A percentile compares a stretch with the other conserved stretches of the same genome.
These are phyloP conservation scores for Chrysoporthe austroafricana DNA, from an alignment of 2,329 filamentous ascomycete species.

Conservation along the genomic window DNA sequence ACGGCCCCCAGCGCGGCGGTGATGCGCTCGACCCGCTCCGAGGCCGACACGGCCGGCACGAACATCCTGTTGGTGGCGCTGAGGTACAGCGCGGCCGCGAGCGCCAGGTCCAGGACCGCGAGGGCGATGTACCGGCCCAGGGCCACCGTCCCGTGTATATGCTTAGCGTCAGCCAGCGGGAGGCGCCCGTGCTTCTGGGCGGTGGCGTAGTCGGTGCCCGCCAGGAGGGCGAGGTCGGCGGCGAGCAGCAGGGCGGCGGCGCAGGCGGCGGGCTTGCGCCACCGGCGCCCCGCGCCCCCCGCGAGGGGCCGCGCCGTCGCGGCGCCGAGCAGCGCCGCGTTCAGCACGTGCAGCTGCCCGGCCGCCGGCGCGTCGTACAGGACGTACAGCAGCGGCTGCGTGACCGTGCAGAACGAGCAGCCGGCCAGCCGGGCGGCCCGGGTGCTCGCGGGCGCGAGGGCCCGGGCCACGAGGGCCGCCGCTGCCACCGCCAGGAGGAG, in stretches of 20 bases:
- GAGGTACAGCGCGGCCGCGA: slow-evolving; percentile 73
- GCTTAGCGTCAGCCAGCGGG: no score
- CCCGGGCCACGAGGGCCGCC: slow-evolving; percentile 62
- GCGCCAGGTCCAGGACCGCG: slow-evolving; percentile 62
- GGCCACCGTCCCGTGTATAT: no score
- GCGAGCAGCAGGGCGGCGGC: slow-evolving; percentile 60
- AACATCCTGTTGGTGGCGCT: slow-evolving; percentile 82
- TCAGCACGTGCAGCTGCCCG: slow-evolving; percentile 76
- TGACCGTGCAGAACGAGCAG: slow-evolving; percentile 82
- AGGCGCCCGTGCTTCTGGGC: slow-evolving; percentile 64
- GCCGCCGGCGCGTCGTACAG: slow-evolving; percentile 79
- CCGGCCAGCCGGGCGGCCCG: slow-evolving; percentile 72
- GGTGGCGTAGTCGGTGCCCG: slow-evolving; percentile 58
- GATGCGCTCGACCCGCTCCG: slow-evolving; percentile 67
- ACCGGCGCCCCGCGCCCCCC: slow-evolving; percentile 65
- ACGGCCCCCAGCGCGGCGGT: slow-evolving; percentile 61
- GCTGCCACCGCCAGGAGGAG: slow-evolving; percentile 50
- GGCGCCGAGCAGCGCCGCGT: slow-evolving; percentile 72
- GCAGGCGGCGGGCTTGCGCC: slow-evolving; percentile 73
- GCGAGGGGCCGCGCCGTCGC: slow-evolving; percentile 72
- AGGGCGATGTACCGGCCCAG: slow-evolving; percentile 62
- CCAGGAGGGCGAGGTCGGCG: slow-evolving; percentile 68
- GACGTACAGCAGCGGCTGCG: slow-evolving; percentile 72
- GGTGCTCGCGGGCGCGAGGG: slow-evolving; percentile 35
- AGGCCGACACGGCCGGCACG: slow-evolving; percentile 60